These are phyloP conservation scores for Penicillium cinerascens DNA, from an alignment of 495 filamentous ascomycete genomes.

Conservation along the genomic window DNA sequence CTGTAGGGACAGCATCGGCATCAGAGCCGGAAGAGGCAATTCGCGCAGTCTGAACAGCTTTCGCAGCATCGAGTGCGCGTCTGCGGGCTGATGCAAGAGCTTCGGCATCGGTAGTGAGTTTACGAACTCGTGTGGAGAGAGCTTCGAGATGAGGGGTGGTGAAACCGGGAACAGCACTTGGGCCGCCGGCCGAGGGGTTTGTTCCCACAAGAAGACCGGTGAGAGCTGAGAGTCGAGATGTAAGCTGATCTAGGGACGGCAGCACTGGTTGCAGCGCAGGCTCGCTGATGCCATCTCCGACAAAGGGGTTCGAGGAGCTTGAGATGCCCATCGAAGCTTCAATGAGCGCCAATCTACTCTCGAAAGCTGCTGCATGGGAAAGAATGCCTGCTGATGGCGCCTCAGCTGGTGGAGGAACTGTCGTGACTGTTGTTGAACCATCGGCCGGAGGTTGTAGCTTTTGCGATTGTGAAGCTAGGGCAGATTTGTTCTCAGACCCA, in stretches of 20 bases:
- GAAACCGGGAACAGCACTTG: conserved; percentile 20
- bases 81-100: conserved; percentile 67
- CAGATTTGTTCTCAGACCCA: conserved; percentile 9
- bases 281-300: conserved; percentile 55
- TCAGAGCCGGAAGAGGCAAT: conserved; percentile 43
- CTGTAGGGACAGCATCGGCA: conserved; percentile 19
- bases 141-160: conserved; percentile 60
- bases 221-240: conserved; percentile 41
- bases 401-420: conserved; percentile 5
- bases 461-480: conserved; percentile 3
- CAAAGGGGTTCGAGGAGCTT: conserved; percentile 60
- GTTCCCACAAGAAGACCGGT: conserved; percentile 43
- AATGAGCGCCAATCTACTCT: conserved; percentile 69
- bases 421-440: conserved; percentile 2
- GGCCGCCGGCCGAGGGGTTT: conserved; percentile 28
- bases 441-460: conserved; percentile 8
- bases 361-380: conserved; percentile 82
- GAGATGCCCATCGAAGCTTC: conserved; percentile 81
- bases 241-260: conserved; percentile 65
- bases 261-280: conserved; percentile 74
- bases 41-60: conserved; percentile 57
- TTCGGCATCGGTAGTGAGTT: conserved; percentile 76
- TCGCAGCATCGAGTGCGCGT: conserved; percentile 66
- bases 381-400: conserved; percentile 57
- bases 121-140: conserved; percentile 67